Evolutionary conservation across 2,329 filamentous ascomycete species (phyloP).

Genomic region (Ambrosiella xylebori): DNA sequence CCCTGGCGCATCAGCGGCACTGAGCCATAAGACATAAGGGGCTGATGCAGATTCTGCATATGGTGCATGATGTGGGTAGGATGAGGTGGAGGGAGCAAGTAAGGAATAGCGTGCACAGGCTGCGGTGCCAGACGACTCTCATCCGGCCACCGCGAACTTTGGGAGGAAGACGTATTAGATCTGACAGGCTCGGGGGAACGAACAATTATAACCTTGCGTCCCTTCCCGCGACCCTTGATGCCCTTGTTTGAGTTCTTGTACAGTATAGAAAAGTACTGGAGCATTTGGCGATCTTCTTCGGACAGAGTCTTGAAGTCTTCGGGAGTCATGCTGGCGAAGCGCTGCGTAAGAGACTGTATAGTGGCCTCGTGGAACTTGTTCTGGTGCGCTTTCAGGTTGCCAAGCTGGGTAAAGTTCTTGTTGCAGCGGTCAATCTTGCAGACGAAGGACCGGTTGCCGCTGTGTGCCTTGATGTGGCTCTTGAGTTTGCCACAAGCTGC

Average conservation of each 20-base stretch:
- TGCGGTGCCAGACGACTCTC: too few species aligned
- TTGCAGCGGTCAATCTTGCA: conserved; percentile 71
- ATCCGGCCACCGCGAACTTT: too few species aligned
- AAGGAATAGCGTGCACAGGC: too few species aligned
- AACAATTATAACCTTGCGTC: conserved; percentile 41
- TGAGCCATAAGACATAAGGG: too few species aligned
- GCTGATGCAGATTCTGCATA: too few species aligned
- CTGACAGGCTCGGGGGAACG: conserved; percentile 13
- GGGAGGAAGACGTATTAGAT: too few species aligned
- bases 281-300: conserved; percentile 55
- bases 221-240: conserved; percentile 88
- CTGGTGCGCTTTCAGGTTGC: conserved; percentile 89
- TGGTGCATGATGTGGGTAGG: too few species aligned
- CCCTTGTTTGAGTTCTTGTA: conserved; percentile 98
- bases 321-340: conserved; percentile 48
- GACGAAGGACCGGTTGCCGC: conserved; percentile 57
- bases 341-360: conserved; percentile 48
- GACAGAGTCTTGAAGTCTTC: conserved; percentile 40
- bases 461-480: conserved; percentile 68
- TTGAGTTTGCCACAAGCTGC: conserved; percentile 74
- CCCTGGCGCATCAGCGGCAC: too few species aligned
- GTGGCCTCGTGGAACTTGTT: conserved; percentile 82
- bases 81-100: too few species aligned
- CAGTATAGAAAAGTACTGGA: conserved; percentile 68
- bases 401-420: conserved; percentile 77